Evolutionary conservation across 805 yeast species (phyloP).

Genomic region (Teunomyces aglyptinius): DNA sequence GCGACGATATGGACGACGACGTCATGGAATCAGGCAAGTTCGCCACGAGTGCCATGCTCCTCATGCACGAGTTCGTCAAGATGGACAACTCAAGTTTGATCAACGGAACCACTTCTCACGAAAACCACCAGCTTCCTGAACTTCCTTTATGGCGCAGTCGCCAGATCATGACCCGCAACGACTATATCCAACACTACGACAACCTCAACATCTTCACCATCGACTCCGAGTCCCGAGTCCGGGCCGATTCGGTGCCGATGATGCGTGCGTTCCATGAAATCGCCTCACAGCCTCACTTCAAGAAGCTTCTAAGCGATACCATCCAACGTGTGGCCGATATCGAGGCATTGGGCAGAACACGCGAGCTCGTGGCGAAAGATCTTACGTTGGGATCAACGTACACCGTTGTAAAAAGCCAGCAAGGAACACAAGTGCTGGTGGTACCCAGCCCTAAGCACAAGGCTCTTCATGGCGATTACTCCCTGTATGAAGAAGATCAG

Average conservation of each 20-base stretch:
- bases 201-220: conserved; percentile 76
- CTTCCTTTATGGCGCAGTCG: conserved; percentile 81
- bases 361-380: conserved; percentile 74
- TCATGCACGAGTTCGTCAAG: conserved; percentile 69
- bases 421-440: conserved; percentile 13
- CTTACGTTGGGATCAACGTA: conserved; percentile 52
- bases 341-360: conserved; percentile 73
- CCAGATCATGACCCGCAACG: conserved; percentile 83
- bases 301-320: conserved; percentile 62
- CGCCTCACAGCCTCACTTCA: conserved; percentile 67
- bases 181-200: conserved; percentile 73
- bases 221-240: conserved; percentile 67
- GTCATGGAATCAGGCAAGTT: conserved; percentile 84
- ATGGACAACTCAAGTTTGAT: conserved; percentile 47
- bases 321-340: conserved; percentile 68
- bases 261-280: conserved; percentile 86
- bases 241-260: conserved; percentile 85
- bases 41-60: conserved; percentile 67
- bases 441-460: conserved; percentile 16
- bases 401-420: conserved; percentile 20
- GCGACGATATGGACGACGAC: conserved; percentile 82
- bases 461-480: conserved; percentile 21
- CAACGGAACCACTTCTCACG: conserved; percentile 2
- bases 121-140: conserved; percentile 61
- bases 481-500: conserved; percentile 16